These are phyloP conservation scores for Choiromyces venosus DNA, from an alignment of 495 filamentous ascomycete species.

Conservation along the genomic window DNA sequence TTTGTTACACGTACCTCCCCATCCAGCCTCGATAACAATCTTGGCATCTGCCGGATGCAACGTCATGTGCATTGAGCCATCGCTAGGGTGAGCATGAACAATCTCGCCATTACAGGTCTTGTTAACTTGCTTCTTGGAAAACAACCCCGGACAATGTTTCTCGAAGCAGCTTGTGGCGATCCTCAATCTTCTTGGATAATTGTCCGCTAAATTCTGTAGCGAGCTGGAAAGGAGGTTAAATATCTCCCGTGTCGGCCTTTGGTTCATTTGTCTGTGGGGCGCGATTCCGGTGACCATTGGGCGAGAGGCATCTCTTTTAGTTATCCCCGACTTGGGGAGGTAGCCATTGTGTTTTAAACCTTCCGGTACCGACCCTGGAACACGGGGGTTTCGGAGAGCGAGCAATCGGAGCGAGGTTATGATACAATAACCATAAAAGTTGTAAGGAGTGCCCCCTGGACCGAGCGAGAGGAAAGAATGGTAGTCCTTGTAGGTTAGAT, in stretches of 20 bases:
- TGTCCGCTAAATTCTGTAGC: constrained; percentile 50
- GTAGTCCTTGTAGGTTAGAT: constrained; percentile 68
- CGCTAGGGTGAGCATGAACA: constrained; percentile 69
- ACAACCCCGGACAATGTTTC: constrained; percentile 70
- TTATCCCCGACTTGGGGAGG: constrained; percentile 49
- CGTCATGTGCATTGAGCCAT: constrained; percentile 69
- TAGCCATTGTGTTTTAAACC: constrained; percentile 45
- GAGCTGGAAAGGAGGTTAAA: constrained; percentile 50
- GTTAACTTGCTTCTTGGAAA: constrained; percentile 55
- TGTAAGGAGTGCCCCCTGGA: constrained; percentile 73
- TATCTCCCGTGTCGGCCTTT: constrained; percentile 52
- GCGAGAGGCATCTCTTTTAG: constrained; percentile 56
- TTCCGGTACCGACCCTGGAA: constrained; percentile 39
- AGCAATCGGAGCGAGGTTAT: constrained; percentile 59
- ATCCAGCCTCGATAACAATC: constrained; percentile 69
- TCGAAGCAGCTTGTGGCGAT: constrained; percentile 69
- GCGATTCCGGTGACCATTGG: constrained; percentile 68
- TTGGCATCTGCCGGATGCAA: constrained; percentile 73
- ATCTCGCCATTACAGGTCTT: constrained; percentile 69
- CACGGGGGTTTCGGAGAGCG: constrained; percentile 56
- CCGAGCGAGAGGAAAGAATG: constrained; percentile 68
- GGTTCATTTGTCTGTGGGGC: constrained; percentile 69
- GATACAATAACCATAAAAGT: constrained; percentile 63
- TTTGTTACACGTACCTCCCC: constrained; percentile 52
- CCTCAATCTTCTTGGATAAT: constrained; percentile 51